Conservation (phyloP, 164 flowering plant genomes). For the Protea cynaroides region DNA sequence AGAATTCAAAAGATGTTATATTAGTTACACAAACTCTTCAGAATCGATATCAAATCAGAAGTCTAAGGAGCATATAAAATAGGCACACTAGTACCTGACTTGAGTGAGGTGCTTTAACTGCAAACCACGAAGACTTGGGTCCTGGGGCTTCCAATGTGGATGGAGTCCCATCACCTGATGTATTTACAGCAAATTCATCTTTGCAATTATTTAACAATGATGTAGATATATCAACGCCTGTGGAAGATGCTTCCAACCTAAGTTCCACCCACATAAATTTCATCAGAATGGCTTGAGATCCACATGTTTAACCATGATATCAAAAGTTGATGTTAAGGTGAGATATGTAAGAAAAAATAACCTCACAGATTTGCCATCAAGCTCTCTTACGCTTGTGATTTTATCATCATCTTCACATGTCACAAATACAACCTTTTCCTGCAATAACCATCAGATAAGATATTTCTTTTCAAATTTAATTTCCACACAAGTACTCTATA, state of each 20-base stretch:
- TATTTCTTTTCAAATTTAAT: not conserved
- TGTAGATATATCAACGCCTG: conserved; percentile 47
- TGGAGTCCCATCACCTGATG: conserved; percentile 25
- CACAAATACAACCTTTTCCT: conserved; percentile 95
- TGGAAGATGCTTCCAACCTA: conserved; percentile 79
- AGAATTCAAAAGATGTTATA: not conserved
- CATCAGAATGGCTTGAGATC: not conserved
- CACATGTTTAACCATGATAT: not conserved
- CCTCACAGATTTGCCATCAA: conserved; percentile 71
- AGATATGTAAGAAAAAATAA: conserved; percentile 14
- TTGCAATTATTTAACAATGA: conserved; percentile 20
- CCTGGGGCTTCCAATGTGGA: conserved; percentile 14
- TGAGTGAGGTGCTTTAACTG: conserved; percentile 22
- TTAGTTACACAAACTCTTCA: too few species aligned
- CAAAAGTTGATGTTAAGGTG: not conserved
- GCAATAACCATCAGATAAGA: conserved; percentile 18
- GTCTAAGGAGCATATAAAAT: conserved; percentile 1
- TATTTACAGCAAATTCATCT: conserved; percentile 16
- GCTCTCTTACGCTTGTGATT: conserved; percentile 39
- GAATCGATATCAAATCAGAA: too few species aligned
- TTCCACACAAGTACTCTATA: not conserved
- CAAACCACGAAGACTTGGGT: conserved; percentile 18
- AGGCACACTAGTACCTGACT: conserved; percentile 32
- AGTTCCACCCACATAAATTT: not conserved
- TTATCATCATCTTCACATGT: conserved; percentile 93